Percentiles rank a stretch among this genome's conserved stretches.
Evolutionary conservation across 805 yeast genomes (phyloP).

Genomic region (Middelhovenomyces tepae): DNA sequence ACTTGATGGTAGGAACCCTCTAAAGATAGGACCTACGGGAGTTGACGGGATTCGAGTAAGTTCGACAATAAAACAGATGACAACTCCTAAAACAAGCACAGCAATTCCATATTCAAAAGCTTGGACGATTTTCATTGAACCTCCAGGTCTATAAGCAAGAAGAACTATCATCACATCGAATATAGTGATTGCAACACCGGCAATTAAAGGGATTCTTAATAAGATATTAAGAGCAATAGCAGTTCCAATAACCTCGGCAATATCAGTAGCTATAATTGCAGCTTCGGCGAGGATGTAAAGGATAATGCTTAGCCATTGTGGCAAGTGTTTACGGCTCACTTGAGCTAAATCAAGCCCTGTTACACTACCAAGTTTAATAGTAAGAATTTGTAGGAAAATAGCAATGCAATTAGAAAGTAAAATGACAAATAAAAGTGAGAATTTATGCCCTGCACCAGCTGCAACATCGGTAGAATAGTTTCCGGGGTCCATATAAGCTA

Average conservation of each 20-base stretch:
- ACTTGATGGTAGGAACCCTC: constrained; percentile 55
- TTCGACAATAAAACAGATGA: constrained; percentile 75
- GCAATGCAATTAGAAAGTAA: constrained; percentile 79
- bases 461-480: constrained; percentile 92
- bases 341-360: constrained; percentile 91
- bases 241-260: constrained; percentile 97
- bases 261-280: constrained; percentile 90
- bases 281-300: constrained; percentile 75
- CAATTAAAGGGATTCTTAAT: constrained; percentile 66
- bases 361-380: constrained; percentile 85
- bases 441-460: constrained; percentile 82
- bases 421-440: constrained; percentile 68
- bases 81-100: constrained; percentile 68
- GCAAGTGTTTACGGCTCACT: constrained; percentile 69
- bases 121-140: constrained; percentile 69
- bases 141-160: constrained; percentile 80
- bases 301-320: constrained; percentile 38
- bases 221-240: constrained; percentile 86
- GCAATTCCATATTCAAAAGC: constrained; percentile 78
- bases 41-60: constrained; percentile 54
- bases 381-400: constrained; percentile 72
- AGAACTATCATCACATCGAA: constrained; percentile 79
- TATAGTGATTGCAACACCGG: constrained; percentile 79
- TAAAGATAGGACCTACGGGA: constrained; percentile 50
- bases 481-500: constrained; percentile 97